A percentile compares a stretch with the other conserved stretches of the same genome.
Evolutionary conservation across 2,329 filamentous ascomycete genomes (phyloP).

Genomic region (Penicillium glabrum): DNA sequence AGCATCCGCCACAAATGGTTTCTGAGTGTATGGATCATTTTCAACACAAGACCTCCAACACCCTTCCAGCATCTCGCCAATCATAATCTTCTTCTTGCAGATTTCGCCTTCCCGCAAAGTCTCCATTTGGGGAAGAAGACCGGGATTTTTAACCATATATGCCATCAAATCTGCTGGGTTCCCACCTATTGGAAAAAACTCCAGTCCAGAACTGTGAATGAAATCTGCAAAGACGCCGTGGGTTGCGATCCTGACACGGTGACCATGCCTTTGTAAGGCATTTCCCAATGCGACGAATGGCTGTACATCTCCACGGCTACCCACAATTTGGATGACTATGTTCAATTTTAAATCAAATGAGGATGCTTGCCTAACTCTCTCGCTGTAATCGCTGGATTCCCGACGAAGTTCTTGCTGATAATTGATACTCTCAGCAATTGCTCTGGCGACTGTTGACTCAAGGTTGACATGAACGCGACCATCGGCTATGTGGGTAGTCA

Average conservation of each 20-base stretch:
- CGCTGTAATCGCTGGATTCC: conserved; percentile 16
- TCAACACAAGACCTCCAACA: conserved; percentile 43
- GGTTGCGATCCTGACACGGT: conserved; percentile 59
- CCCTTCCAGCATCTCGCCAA: conserved; percentile 40
- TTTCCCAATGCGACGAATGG: conserved; percentile 60
- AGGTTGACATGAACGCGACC: conserved; percentile 26
- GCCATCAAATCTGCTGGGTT: conserved; percentile 55
- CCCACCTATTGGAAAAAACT: conserved; percentile 60
- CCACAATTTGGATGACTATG: conserved; percentile 59
- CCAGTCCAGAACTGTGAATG: conserved; percentile 53
- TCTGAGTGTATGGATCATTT: conserved; percentile 25
- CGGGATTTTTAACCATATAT: conserved; percentile 53
- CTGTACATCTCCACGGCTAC: conserved; percentile 58
- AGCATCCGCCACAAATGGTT: conserved; percentile 54
- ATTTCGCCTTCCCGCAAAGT: conserved; percentile 38
- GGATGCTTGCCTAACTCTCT: not conserved
- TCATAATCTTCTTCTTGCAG: conserved; percentile 30
- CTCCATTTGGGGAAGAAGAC: conserved; percentile 40
- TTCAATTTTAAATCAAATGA: conserved; percentile 40
- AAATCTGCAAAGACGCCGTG: conserved; percentile 57
- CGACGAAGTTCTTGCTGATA: conserved; percentile 17
- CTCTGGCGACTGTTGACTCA: conserved; percentile 23
- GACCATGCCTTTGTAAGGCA: conserved; percentile 50
- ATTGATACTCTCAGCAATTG: conserved; percentile 22
- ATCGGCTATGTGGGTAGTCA: conserved; percentile 9